phyloP scores from a whole-genome alignment of 176 grass and related monocot species.

The Carex pumila region DNA sequence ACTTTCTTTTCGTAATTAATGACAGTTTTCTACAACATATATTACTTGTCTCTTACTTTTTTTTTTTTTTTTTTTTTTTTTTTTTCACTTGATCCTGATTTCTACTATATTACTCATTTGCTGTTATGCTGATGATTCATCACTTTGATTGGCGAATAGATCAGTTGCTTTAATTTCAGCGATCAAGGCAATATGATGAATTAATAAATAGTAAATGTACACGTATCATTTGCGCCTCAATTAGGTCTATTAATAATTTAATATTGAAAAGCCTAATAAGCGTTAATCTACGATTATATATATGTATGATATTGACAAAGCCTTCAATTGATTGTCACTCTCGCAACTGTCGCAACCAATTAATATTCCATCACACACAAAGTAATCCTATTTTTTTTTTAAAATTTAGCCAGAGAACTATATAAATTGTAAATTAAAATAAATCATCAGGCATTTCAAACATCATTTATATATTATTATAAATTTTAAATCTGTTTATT shows the following conservation, averaged over 20 bases:
- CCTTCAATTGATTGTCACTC: too few relatives aligned
- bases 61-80: too few relatives aligned
- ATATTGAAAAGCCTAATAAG: too few relatives aligned
- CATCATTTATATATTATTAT: background rate
- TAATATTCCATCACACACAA: background rate
- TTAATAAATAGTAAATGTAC: too few relatives aligned
- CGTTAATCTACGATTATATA: too few relatives aligned
- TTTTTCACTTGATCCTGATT: background rate
- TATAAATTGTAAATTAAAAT: background rate
- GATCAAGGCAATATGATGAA: too few relatives aligned
- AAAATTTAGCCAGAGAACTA: background rate
- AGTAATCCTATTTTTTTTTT: background rate
- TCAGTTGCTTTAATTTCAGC: too few relatives aligned
- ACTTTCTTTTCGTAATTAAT: background rate
- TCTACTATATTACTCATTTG: background rate
- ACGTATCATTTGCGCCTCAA: too few relatives aligned
- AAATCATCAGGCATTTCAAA: background rate
- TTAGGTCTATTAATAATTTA: too few relatives aligned
- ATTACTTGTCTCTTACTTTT: too few relatives aligned
- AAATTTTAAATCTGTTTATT: constrained; percentile 23
- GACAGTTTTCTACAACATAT: background rate
- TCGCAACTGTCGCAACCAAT: too few relatives aligned
- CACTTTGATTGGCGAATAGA: background rate
- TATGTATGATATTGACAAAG: too few relatives aligned
- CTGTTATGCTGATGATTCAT: background rate